Evolutionary conservation across 2,329 filamentous ascomycete species (phyloP), one percentile per base, ranked within the genome.

Genomic region (Alternaria sp.): DNA sequence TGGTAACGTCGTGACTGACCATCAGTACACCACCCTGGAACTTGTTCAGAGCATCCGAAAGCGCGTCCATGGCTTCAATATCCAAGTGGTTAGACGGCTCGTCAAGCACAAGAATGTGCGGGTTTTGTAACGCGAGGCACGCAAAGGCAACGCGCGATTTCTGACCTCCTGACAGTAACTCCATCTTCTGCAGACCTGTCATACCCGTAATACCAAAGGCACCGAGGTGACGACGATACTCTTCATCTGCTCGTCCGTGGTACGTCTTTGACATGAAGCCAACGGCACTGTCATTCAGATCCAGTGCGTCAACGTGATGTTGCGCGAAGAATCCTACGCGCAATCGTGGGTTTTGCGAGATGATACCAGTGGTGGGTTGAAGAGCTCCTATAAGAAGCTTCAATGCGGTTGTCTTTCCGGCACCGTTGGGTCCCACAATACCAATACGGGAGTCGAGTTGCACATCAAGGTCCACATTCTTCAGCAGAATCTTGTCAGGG

Each of bases 1-100:
- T 97, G 1, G 95, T 98, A 54, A 99, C 95, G 77, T 99, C 95
- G 90, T 99, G 95, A 75, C 92, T 96, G 58, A 99, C 95, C 93
- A 99, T 98, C 72, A 99, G 83, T 57, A 99, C 94, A 78, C 95
- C 95, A 63, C 95, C 95, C 81, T 96, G 87, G 82, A 98, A 99
- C 66, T 89, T 87, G 69, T 88, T 86, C 69, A 99, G 84, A 16
- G 95, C 95, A 30, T 90, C 88, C 5, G 92, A 90, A 53, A 99
- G 84, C 11, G 95, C 94, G 79, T 99, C 95, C 95, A 99, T 97
- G 66, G 95, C 95, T 80, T 99, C 95, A 71, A 99, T 98, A 87
- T 99, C 95, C 72, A 99, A 84, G 80, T 99, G 95, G 84, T 99
- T 99, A 66, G 93, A 97, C 78, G 95, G 95, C 81, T 99, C 95